phyloP scores from a whole-genome alignment of 2,329 filamentous ascomycete species.

The Nigrospora oryzae region DNA sequence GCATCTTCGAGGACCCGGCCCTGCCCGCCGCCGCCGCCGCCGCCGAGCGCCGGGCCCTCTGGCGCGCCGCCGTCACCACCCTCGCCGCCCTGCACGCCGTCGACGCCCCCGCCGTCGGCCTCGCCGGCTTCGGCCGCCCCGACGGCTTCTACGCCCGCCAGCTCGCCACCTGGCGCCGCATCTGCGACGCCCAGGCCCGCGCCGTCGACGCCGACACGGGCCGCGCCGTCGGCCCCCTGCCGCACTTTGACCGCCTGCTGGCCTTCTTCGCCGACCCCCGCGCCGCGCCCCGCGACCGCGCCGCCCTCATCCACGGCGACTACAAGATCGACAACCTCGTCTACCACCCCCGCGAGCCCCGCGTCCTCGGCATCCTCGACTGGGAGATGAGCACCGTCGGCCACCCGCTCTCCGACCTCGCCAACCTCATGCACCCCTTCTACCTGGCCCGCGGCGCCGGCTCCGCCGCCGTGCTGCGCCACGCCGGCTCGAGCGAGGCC shows the following conservation, averaged over 20 bases:
- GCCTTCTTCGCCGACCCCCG: slow-evolving; percentile 59
- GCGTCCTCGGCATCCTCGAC: slow-evolving; percentile 83
- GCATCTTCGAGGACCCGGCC: slow-evolving; percentile 83
- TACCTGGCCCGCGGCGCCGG: slow-evolving; percentile 23
- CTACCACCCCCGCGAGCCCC: slow-evolving; percentile 80
- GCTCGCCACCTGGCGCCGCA: slow-evolving; percentile 70
- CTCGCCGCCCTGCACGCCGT: slow-evolving; percentile 81
- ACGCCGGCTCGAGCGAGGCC: slow-evolving; percentile 19
- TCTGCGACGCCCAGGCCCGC: slow-evolving; percentile 70
- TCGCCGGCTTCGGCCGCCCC: slow-evolving; percentile 65
- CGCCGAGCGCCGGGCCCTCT: slow-evolving; percentile 68
- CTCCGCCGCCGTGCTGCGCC: slow-evolving; percentile 8
- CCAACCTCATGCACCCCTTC: slow-evolving; percentile 61
- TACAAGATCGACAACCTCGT: slow-evolving; percentile 92
- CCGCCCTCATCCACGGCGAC: slow-evolving; percentile 82
- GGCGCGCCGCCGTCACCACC: slow-evolving; percentile 75
- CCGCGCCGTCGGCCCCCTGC: slow-evolving; percentile 70
- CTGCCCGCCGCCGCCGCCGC: slow-evolving; percentile 53
- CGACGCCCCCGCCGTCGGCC: slow-evolving; percentile 53
- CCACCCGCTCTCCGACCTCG: slow-evolving; percentile 87
- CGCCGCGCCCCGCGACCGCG: slow-evolving; percentile 62
- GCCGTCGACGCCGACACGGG: slow-evolving; percentile 70
- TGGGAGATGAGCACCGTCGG: slow-evolving; percentile 99
- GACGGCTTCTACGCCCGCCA: slow-evolving; percentile 80
- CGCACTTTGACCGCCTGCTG: slow-evolving; percentile 74